Conservation (phyloP, 139 green algal species). For the Chlamydomonas schloesseri region DNA sequence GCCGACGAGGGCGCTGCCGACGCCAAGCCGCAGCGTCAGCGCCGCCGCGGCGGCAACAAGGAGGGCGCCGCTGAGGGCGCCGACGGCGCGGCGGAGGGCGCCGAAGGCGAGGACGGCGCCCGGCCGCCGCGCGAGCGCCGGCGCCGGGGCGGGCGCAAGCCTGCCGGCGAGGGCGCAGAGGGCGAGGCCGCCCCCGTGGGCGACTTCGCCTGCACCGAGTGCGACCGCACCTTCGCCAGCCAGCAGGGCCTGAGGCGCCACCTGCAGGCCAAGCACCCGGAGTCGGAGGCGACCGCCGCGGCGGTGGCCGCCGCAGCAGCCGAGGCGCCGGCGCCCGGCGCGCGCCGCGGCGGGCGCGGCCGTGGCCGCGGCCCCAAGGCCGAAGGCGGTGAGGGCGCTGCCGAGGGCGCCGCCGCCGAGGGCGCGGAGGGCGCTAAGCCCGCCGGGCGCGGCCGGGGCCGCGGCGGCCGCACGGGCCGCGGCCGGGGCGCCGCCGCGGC, state of each 20-base stretch:
- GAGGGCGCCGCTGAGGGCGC: not conserved
- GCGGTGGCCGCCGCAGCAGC: not conserved
- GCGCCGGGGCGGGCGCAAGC: not conserved
- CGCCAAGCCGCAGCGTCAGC: not conserved
- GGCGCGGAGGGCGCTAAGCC: not conserved
- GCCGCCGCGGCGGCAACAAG: not conserved
- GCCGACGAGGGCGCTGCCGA: not conserved
- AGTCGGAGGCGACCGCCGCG: not conserved
- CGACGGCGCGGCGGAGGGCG: not conserved
- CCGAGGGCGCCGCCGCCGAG: not conserved
- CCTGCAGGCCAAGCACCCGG: constrained; percentile 25
- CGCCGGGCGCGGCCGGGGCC: not conserved
- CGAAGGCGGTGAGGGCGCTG: not conserved
- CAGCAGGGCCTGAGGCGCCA: constrained; percentile 29
- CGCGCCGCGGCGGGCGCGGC: not conserved
- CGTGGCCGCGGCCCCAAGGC: not conserved
- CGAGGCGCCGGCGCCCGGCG: not conserved
- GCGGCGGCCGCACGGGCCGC: not conserved
- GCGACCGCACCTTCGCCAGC: constrained; percentile 14
- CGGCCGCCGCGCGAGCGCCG: not conserved
- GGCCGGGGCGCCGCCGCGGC: not conserved
- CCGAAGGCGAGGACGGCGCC: not conserved
- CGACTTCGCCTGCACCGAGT: constrained; percentile 19
- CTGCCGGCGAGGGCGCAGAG: not conserved
- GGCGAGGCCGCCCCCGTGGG: not conserved